A percentile compares a stretch with the other conserved stretches of the same genome.
Conservation (phyloP, 108 stramenopile genomes). For the Parietichytrium sp. region DNA sequence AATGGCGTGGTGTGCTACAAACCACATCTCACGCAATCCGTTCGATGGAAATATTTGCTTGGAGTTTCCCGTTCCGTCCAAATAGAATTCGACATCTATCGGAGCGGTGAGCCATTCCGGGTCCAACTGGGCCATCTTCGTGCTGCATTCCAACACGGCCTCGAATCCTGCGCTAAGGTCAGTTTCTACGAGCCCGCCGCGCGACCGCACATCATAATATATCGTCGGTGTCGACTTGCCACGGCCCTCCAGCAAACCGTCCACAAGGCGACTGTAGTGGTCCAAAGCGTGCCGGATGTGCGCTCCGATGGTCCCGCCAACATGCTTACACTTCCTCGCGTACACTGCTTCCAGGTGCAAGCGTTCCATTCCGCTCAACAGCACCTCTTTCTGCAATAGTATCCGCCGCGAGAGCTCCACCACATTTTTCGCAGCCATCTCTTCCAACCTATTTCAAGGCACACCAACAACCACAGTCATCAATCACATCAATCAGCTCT, state of each 20-base stretch:
- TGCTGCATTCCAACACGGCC: conserved; percentile 36
- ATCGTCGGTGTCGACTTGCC: neutral
- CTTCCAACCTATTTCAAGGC: no score
- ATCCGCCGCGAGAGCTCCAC: conserved; percentile 25
- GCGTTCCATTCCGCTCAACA: conserved; percentile 19
- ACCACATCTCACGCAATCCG: conserved; percentile 77
- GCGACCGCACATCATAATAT: neutral
- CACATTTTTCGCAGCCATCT: no score
- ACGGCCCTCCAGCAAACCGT: neutral
- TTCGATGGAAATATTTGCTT: conserved; percentile 60
- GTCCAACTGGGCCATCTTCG: neutral
- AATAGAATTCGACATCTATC: conserved; percentile 70
- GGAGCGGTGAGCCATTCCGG: conserved; percentile 21
- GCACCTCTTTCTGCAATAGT: conserved; percentile 23
- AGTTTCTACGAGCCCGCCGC: neutral
- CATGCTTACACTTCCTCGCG: conserved; percentile 63
- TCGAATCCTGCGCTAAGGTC: neutral
- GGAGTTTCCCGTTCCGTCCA: conserved; percentile 61
- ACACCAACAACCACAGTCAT: no score
- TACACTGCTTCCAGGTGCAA: neutral
- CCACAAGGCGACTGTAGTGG: conserved; percentile 62
- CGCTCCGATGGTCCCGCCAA: conserved; percentile 76
- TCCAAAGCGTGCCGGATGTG: conserved; percentile 88
- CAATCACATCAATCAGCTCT: no score
- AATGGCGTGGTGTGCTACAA: conserved; percentile 84